These are phyloP conservation scores for Lachnellula arida DNA, from an alignment of 2,329 filamentous ascomycete genomes.

Conservation along the genomic window DNA sequence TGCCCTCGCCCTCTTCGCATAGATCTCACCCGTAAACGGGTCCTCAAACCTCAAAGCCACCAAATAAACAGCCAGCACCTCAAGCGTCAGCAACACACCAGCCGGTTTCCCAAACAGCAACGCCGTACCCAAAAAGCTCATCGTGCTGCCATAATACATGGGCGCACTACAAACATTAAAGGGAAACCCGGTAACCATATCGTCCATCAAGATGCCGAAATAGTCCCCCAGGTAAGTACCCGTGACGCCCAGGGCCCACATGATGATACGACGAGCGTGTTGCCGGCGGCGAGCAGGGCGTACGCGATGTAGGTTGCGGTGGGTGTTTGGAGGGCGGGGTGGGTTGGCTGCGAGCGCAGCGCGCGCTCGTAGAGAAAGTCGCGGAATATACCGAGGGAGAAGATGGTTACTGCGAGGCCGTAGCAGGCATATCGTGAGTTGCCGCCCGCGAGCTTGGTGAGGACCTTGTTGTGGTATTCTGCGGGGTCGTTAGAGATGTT, in stretches of 20 bases:
- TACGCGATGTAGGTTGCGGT: constrained; percentile 60
- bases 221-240: constrained; percentile 98
- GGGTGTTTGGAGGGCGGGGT: constrained; percentile 63
- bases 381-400: constrained; percentile 83
- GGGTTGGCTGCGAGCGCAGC: constrained; percentile 68
- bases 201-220: constrained; percentile 96
- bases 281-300: constrained; percentile 68
- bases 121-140: constrained; percentile 87
- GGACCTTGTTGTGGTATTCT: constrained; percentile 89
- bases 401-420: constrained; percentile 81
- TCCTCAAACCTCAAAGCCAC: constrained; percentile 84
- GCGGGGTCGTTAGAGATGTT: constrained; percentile 19
- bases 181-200: constrained; percentile 89
- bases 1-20: constrained; percentile 72
- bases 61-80: constrained; percentile 74
- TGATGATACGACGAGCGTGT: constrained; percentile 80
- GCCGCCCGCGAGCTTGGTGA: constrained; percentile 82
- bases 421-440: constrained; percentile 81
- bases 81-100: constrained; percentile 68
- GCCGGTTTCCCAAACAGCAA: constrained; percentile 84
- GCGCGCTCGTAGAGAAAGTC: constrained; percentile 85
- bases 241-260: constrained; percentile 87
- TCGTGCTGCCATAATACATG: constrained; percentile 94
- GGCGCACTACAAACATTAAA: constrained; percentile 88
- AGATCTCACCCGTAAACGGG: constrained; percentile 90